phyloP scores from a whole-genome alignment of 257 asterid genomes.

The Fraxinus pennsylvanica region DNA sequence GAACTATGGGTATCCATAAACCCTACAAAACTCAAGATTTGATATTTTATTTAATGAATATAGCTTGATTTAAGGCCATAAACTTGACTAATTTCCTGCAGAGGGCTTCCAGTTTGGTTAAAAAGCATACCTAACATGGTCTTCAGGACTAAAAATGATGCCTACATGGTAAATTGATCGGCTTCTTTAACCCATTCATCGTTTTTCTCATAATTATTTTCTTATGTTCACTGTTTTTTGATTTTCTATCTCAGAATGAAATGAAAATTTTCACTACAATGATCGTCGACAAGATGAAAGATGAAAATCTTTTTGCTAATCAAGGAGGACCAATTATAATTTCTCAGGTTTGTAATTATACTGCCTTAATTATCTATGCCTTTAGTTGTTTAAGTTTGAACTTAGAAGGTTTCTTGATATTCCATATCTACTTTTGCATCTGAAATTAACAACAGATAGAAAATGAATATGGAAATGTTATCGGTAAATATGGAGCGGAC shows the following conservation, averaged over 20 bases:
- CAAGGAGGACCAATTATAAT: conserved; percentile 55
- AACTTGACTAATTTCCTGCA: conserved; percentile 10
- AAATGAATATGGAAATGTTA: conserved; percentile 48
- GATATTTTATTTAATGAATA: neutral
- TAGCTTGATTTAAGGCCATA: neutral
- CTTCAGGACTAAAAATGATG: conserved; percentile 39
- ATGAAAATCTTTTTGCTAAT: conserved; percentile 42
- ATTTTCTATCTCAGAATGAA: conserved; percentile 29
- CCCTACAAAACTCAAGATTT: neutral
- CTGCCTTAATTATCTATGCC: neutral
- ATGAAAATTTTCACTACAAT: conserved; percentile 41
- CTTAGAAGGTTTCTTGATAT: neutral
- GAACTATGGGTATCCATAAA: conserved; percentile 37
- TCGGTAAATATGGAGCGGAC: conserved; percentile 24
- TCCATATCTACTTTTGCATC: neutral
- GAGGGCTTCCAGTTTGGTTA: conserved; percentile 56
- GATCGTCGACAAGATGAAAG: conserved; percentile 45
- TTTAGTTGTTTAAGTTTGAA: too few species aligned
- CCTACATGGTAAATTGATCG: conserved; percentile 33
- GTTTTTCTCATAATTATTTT: too few species aligned
- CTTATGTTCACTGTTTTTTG: neutral
- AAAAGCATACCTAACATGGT: conserved; percentile 32
- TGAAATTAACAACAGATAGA: conserved; percentile 33
- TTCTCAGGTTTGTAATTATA: conserved; percentile 41
- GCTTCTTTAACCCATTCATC: neutral